Evolutionary conservation across 441 rosid species (phyloP), one percentile per base, ranked within the genome.

Genomic region (Corymbia calophylla): DNA sequence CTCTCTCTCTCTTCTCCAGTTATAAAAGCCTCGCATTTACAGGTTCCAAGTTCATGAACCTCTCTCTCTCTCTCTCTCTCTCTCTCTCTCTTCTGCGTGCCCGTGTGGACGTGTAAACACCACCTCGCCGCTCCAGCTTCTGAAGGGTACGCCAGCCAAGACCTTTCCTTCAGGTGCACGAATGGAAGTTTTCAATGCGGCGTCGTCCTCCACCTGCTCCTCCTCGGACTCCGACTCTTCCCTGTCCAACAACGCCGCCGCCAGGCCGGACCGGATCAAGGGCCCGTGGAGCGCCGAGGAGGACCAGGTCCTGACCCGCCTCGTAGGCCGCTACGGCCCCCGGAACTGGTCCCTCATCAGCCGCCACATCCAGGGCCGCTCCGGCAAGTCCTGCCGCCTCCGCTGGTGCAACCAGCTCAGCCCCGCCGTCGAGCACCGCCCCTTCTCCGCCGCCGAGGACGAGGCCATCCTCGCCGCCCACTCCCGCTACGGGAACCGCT

Each of bases 201-300:
- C 89, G 53, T 92, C 92, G 58, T 94, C 93, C 60, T 39, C 73
- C 47, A 89, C 95, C 82, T 93, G 95, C 58, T 94, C 95, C 15
- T 94, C 95, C n/a, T 95, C 97, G 0, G 95, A 94, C 21, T 95
- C 97, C 0, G 95, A 94, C 17, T 93, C 95, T 9, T 92, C 93
- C 31, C 81, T n/a, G 87, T 86, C 53, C 73, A 66, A 68, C 48
- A 80, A 68, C 70, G 62, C 18, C 81, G 92, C 8, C 21, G 27
- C 14, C 80, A 93, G 89, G 80, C 62, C 91, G 49, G 95, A 93
- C 35, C 81, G 93, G 87, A 94, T 95, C 81, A 95, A 94, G 87
- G 97, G 97, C 58, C 97, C 97, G 1, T 95, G 97, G 97, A 95
- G 97, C 64, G 95, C 97, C 1, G 97, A 95, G 86, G 97, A 95